phyloP scores from a whole-genome alignment of 78 protist species.

The Parvularia atlantis region DNA sequence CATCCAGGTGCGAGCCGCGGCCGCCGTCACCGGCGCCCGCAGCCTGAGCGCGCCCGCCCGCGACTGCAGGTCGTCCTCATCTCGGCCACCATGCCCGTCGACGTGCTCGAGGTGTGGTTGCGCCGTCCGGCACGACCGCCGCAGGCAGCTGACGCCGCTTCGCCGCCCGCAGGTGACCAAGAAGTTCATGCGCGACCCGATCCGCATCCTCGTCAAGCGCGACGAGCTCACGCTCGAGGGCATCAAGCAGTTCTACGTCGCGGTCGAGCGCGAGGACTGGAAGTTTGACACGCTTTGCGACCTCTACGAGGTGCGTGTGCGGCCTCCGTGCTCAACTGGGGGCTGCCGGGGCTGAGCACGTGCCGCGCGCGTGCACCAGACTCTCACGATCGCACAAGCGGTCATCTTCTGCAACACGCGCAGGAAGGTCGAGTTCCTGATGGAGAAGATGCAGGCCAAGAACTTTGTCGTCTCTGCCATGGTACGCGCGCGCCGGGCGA shows the following conservation, averaged over 20 bases:
- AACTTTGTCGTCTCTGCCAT: too few species aligned
- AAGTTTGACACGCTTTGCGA: constrained; percentile 97
- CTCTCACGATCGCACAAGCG: constrained; percentile 52
- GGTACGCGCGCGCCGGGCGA: too few species aligned
- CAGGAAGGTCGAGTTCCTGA: constrained; percentile 29
- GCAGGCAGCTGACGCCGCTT: too few species aligned
- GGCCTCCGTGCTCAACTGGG: too few species aligned
- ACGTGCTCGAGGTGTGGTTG: too few species aligned
- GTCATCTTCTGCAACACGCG: constrained; percentile 73
- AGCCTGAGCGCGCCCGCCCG: constrained; percentile 98
- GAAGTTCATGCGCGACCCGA: constrained; percentile 95
- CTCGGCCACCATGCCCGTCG: constrained; percentile 98
- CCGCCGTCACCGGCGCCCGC: too few species aligned
- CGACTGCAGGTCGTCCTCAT: constrained; percentile 95
- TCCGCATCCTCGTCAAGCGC: constrained; percentile 92
- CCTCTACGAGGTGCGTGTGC: too few species aligned
- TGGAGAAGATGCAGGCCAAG: not conserved
- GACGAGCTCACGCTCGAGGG: constrained; percentile 86
- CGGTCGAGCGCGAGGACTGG: constrained; percentile 86
- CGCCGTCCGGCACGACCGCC: too few species aligned
- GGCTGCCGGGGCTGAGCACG: too few species aligned
- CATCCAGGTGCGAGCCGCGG: constrained; percentile 94
- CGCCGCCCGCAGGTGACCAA: constrained; percentile 90
- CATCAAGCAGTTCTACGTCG: constrained; percentile 95
- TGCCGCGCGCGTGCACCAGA: too few species aligned